Percentiles rank a stretch among this genome's conserved stretches.
phyloP scores from a whole-genome alignment of 2,329 filamentous ascomycete genomes.

The Shiraia bambusicola region DNA sequence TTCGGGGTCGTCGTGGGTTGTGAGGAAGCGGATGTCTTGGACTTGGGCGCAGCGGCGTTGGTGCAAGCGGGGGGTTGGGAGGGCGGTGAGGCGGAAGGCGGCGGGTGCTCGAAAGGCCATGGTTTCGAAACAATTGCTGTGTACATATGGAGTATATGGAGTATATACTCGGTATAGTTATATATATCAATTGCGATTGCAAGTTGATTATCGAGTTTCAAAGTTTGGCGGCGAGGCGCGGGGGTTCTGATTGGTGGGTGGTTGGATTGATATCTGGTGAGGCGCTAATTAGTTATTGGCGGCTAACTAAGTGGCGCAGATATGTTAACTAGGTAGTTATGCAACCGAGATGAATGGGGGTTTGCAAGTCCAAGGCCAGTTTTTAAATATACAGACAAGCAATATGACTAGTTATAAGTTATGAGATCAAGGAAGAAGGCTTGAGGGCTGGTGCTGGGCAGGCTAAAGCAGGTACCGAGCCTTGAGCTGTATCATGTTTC shows the following conservation, averaged over 20 bases:
- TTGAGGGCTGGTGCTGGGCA: no score
- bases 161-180: no score
- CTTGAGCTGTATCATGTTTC: no score
- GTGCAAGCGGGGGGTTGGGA: conserved; percentile 27
- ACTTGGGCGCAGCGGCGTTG: conserved; percentile 90
- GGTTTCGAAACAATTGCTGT: no score
- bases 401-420: no score
- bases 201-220: conserved; percentile 4
- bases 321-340: no score
- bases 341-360: background rate
- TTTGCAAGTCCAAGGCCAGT: background rate
- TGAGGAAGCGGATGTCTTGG: conserved; percentile 86
- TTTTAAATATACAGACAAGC: no score
- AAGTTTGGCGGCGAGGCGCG: conserved; percentile 14
- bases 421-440: no score
- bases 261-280: conserved; percentile 1
- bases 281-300: conserved; percentile 8
- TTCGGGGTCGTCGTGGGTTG: conserved; percentile 71
- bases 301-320: conserved; percentile 2
- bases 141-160: no score
- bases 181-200: conserved; percentile 7
- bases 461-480: no score
- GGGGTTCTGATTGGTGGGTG: conserved; percentile 19
- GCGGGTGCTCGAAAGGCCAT: conserved; percentile 31
- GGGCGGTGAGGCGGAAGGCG: conserved; percentile 33